Conservation (phyloP, 441 rosid genomes). For the Rhodomyrtus psidioides region DNA sequence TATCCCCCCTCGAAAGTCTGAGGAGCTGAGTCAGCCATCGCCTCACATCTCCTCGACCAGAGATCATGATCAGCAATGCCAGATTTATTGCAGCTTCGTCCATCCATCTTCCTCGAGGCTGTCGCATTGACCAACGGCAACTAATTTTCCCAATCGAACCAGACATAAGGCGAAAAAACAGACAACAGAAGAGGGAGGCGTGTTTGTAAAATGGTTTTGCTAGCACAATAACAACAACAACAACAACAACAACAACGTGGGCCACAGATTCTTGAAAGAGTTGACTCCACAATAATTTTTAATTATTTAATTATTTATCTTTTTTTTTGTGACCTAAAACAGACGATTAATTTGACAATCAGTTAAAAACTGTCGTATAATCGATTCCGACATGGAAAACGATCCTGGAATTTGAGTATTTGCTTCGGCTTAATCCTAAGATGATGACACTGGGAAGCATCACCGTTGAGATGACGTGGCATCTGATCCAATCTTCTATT, state of each 20-base stretch:
- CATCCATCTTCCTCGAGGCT: neutral
- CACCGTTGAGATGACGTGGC: neutral
- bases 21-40: neutral
- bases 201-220: too few species aligned
- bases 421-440: neutral
- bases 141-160: accelerated
- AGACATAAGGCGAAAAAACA: too few species aligned
- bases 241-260: too few species aligned
- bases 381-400: neutral
- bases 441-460: neutral
- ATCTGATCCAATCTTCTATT: neutral
- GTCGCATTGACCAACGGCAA: neutral
- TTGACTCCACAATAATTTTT: too few species aligned
- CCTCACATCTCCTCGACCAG: neutral
- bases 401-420: neutral
- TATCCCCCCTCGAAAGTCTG: neutral
- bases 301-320: too few species aligned
- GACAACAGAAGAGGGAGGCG: too few species aligned
- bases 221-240: too few species aligned
- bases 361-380: too few species aligned
- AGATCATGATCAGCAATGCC: neutral
- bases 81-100: neutral
- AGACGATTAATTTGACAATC: too few species aligned
- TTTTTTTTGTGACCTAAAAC: too few species aligned
- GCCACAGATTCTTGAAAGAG: too few species aligned